Evolutionary conservation across 495 filamentous ascomycete species (phyloP), one percentile per base, ranked within the genome.

Genomic region (Lasiosphaeria hispida): DNA sequence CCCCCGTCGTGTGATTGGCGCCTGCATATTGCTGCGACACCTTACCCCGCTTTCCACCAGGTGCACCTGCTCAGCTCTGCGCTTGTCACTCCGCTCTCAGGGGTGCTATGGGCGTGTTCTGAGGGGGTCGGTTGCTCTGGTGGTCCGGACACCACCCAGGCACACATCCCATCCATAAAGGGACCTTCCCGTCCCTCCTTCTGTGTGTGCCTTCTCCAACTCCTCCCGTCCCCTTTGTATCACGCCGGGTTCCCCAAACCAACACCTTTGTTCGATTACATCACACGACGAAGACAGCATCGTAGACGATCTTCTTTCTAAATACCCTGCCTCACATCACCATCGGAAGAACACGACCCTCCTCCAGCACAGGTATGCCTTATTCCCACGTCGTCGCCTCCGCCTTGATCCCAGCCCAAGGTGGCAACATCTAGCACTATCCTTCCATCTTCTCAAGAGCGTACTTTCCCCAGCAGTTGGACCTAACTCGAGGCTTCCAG

Each of bases 11-110:
- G 39, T 72, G 69, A 72, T 68, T 72, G 69, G 67, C 56, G 62
- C 59, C 62, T 61, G 67, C 35, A 55, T 57, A 54, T 64, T 60
- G 48, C 58, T 66, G 55, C 57, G 55, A 56, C 60, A 53, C 15
- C 41, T 63, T 72, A 71, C 69, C 69, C 69, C 69, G 69, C 69
- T 66, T 62, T 61, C 56, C 14, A 62, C 35, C 58, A 59, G 57
- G 60, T 51, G 23, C 55, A 56, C 34, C 43, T 47, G 58, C 30
- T 49, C 40, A 37, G 65, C 39, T 53, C 56, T 58, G 53, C 14
- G 48, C 54, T 53, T 43, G 50, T 17, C 47, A 54, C 19, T 30
- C 40, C 49, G 35, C 49, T 37, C 40, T 41, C 45, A 13, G 10
- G 18, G 15, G 10, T 14, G 7, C 47, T 49, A 36, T 48, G 15